A percentile compares a stretch with the other conserved stretches of the same genome.
Evolutionary conservation across 202 grass and related monocot genomes (phyloP).

Genomic region (Musa balbisiana): DNA sequence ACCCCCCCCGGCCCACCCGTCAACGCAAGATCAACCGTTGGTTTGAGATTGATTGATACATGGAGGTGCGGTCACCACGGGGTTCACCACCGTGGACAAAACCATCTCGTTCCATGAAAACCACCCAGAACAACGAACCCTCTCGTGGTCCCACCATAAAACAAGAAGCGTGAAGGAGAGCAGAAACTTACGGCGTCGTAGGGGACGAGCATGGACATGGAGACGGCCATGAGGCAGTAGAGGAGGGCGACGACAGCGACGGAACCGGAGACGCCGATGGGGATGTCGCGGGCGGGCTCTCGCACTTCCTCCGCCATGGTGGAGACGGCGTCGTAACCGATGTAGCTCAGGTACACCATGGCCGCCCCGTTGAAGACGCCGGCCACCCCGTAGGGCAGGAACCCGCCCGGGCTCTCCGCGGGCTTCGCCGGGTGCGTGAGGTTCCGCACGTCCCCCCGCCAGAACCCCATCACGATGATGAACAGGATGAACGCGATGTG

Average conservation of each 20-base stretch:
- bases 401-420: constrained; percentile 37
- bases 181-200: constrained; percentile 58
- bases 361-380: constrained; percentile 86
- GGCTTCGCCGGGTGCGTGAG: constrained; percentile 52
- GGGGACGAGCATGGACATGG: constrained; percentile 91
- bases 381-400: constrained; percentile 60
- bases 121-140: background rate
- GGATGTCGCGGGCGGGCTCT: constrained; percentile 64
- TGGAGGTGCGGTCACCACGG: too few species aligned
- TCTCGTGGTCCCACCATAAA: too few species aligned
- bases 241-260: constrained; percentile 66
- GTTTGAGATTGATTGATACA: too few species aligned
- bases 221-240: constrained; percentile 96
- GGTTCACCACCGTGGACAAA: too few species aligned
- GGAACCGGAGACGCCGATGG: constrained; percentile 72
- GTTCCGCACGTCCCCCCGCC: constrained; percentile 57
- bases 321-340: constrained; percentile 95
- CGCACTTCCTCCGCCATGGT: constrained; percentile 97
- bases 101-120: too few species aligned
- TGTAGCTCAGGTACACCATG: constrained; percentile 95
- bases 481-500: constrained; percentile 90
- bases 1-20: too few species aligned
- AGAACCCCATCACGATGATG: constrained; percentile 72
- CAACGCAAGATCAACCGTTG: too few species aligned
- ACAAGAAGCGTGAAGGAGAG: background rate